phyloP scores from a whole-genome alignment of 2,329 filamentous ascomycete species.

The Venturia asperata region DNA sequence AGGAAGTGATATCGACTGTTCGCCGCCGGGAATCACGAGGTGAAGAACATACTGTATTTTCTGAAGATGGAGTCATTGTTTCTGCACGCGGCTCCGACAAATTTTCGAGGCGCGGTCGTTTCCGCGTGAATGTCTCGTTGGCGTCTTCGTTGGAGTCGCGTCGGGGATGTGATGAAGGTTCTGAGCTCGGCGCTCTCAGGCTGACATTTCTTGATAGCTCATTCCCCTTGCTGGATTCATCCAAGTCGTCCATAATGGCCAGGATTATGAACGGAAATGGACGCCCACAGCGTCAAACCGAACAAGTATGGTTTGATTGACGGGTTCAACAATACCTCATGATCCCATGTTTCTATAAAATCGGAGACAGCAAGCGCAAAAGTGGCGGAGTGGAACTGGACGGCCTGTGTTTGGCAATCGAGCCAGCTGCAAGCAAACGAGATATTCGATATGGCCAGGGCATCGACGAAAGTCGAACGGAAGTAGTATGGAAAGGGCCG shows the following conservation, averaged over 20 bases:
- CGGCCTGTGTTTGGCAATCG: not conserved
- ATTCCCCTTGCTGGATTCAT: conserved; percentile 2
- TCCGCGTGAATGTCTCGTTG: conserved; percentile 39
- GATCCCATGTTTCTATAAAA: not conserved
- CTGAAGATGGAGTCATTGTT: conserved; percentile 9
- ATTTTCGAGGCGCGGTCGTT: conserved; percentile 38
- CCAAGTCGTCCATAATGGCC: not conserved
- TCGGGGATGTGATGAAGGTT: conserved; percentile 31
- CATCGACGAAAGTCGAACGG: not conserved
- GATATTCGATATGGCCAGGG: not conserved
- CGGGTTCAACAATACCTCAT: not conserved
- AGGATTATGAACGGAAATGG: not conserved
- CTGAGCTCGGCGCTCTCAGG: conserved; percentile 25
- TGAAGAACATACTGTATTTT: conserved; percentile 24
- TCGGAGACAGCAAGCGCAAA: not conserved
- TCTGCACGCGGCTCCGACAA: not conserved
- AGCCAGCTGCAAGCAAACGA: not conserved
- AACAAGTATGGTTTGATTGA: not conserved
- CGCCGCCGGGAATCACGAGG: not conserved
- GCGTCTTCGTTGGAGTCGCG: conserved; percentile 41
- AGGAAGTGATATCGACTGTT: not conserved
- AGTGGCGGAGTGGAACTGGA: not conserved
- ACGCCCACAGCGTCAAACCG: not conserved
- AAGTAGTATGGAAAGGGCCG: not conserved
- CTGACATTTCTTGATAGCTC: conserved; percentile 9